Evolutionary conservation across 2,329 filamentous ascomycete species (phyloP).

Genomic region (Penicillium fuscoglaucum): DNA sequence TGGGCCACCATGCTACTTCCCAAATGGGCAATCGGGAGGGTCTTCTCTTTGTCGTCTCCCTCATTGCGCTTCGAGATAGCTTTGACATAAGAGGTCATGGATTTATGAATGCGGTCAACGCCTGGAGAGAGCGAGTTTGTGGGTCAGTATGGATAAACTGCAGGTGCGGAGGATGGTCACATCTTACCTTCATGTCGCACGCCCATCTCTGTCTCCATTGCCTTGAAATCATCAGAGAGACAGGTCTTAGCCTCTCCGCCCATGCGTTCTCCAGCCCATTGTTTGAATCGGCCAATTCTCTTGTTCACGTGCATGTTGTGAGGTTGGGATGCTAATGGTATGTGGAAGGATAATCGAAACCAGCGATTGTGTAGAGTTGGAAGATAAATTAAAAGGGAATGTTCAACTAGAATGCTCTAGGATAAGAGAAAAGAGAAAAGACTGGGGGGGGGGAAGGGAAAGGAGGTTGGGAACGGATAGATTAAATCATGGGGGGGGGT

Average conservation of each 20-base stretch:
- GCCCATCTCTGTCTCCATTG: constrained; percentile 84
- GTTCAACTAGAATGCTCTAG: constrained; percentile 1
- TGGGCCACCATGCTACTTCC: constrained; percentile 84
- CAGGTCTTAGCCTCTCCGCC: constrained; percentile 84
- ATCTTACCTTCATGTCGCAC: constrained; percentile 77
- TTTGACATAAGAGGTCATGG: constrained; percentile 83
- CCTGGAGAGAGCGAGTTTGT: constrained; percentile 54
- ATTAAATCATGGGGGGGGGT: constrained; percentile 9
- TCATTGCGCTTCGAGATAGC: constrained; percentile 82
- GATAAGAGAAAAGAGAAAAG: constrained; percentile 1
- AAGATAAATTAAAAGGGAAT: background rate
- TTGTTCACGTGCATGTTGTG: constrained; percentile 67
- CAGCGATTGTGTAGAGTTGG: constrained; percentile 7
- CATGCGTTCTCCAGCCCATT: constrained; percentile 98
- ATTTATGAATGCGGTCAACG: constrained; percentile 84
- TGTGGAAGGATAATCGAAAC: constrained; percentile 8
- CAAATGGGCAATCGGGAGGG: constrained; percentile 73
- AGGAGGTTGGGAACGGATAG: constrained; percentile 21
- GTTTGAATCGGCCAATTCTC: constrained; percentile 92
- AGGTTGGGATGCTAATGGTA: constrained; percentile 9
- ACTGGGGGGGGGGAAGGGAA: constrained; percentile 1
- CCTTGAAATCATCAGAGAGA: constrained; percentile 87
- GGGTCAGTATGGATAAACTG: background rate
- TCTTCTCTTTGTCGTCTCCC: constrained; percentile 84
- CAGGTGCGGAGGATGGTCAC: background rate